Base-by-base conservation (phyloP, 179 eudicot species). In the Drosera spatulata region DNA sequence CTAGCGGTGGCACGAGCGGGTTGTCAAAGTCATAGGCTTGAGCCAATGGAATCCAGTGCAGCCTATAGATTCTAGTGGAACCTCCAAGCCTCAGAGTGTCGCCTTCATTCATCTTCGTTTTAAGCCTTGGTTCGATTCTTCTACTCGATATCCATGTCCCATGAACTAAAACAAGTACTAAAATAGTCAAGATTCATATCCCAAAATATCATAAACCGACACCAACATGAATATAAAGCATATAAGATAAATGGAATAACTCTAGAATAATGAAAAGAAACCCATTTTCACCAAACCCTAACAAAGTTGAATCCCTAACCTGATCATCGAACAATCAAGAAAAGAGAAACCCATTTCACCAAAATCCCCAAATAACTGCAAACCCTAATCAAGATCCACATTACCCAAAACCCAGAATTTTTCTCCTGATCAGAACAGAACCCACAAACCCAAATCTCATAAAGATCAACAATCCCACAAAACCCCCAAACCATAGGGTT, bases 131-230 rank as follows among this genome's bases (percentile, higher is more conserved):
- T 63, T 80, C 81, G 60, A 89, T 74, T 80, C 77, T 93, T 64
- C 62, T 75, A 33, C 83, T 95, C 7, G 80, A 84, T 41, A 93
- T 68, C 89, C 93, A 79, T 52, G 99, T 86, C 64, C 99, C 96
- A 71, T 93, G 99, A 37, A 93, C 99, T 93, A 72, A 46, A 64
- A 60, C 51, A 78, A 64, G 60, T 70, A 55, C 56, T 63, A 57
- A 55, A 61, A 33, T 10, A 66, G 50, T 61, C 64, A 55, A 46
- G 49, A 46, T 46, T 53, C 37, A 68, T 55, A 57, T 69, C n/a
- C 61, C 39, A 38, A 46, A 22, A 12, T 39, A 11, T 39, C n/a
- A 38, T 5, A n/a, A 61, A 7, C 39, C 2, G 52, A 43, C 12
- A 49, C 50, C 6, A 8, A 15, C 5, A 44, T 3, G 46, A 45